These are phyloP conservation scores for Neofusicoccum umdonicola DNA, from an alignment of 2,329 filamentous ascomycete species.

Conservation along the genomic window DNA sequence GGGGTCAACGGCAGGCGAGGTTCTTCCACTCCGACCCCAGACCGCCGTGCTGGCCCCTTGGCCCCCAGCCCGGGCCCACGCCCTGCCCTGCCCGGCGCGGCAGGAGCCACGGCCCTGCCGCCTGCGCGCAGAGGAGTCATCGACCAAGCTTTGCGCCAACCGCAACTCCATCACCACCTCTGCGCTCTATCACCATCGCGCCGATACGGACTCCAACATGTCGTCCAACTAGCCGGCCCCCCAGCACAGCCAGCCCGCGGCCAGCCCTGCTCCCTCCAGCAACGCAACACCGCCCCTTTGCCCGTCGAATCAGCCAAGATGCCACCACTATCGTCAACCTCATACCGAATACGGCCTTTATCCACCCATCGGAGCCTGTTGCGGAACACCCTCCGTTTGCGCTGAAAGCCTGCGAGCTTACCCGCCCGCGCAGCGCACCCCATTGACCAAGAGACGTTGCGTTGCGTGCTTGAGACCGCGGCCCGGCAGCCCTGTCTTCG, in stretches of 20 bases:
- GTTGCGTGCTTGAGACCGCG: background rate
- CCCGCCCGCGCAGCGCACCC: background rate
- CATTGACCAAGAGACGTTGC: background rate
- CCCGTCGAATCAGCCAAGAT: slow-evolving; percentile 42
- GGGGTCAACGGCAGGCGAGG: too few relatives aligned
- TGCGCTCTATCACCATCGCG: background rate
- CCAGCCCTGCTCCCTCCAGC: background rate
- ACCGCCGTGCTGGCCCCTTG: background rate
- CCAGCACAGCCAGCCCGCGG: background rate
- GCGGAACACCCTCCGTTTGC: background rate
- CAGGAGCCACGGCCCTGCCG: background rate
- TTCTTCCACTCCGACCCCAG: background rate
- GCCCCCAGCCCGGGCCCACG: too few relatives aligned
- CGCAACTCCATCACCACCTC: background rate
- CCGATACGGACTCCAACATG: background rate
- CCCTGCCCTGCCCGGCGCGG: too few relatives aligned
- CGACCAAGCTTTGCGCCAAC: background rate
- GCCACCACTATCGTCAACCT: slow-evolving; percentile 47
- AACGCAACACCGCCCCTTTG: background rate
- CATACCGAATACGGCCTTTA: slow-evolving; percentile 42
- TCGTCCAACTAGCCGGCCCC: background rate
- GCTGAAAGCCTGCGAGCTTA: background rate
- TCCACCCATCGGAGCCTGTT: background rate
- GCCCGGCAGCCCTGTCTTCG: background rate
- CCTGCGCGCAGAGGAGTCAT: background rate